Base-by-base conservation (phyloP, 352 stramenopile genomes). In the Globisporangium camurandrum region DNA sequence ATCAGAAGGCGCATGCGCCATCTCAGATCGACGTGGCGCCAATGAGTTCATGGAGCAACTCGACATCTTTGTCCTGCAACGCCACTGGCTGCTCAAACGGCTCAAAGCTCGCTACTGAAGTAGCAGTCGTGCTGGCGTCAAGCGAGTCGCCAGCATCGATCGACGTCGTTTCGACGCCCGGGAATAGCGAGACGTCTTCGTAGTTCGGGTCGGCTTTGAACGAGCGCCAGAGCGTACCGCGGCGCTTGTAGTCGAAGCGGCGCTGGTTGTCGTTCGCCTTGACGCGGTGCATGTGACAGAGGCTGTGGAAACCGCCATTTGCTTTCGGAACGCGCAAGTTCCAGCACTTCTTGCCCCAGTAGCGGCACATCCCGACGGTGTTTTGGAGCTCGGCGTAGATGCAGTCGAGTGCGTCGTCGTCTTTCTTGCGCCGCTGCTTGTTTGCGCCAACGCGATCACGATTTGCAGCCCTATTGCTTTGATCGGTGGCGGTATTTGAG, bases 231-330 rank as follows among this genome's bases (percentile, higher is more conserved):
- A 55, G 5, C 39, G 49, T 55, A 2, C 49, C 49, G 16, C 50
- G 50, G 30, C 50, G 50, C 48, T 64, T 64, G 42, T 56, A 52
- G 26, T 65, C 54, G 34, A 65, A 57, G 20, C 44, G 47, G 27
- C 59, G 59, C 56, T 67, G 59, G 46, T 67, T 67, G 22, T 48
- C 34, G 40, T 64, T 67, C 20, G 55, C 55, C 22, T 57, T 55
- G 14, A 49, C 37, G 30, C 59, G 59, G 28, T 67, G 59, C 46
- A 61, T 61, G 44, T 67, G 56, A 28, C 59, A 67, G 38, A 67
- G 47, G 23, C 46, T 61, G 56, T 67, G 55, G 39, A 61, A 46
- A 38, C 46, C 46, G n/a, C 59, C 59, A 23, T 59, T 67, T n/a
- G 50, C 57, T 33, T 67, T 67, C 16, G 62, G 9, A 14, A 53